phyloP scores from a whole-genome alignment of 495 filamentous ascomycete species.

The Aspergillus sparsus region DNA sequence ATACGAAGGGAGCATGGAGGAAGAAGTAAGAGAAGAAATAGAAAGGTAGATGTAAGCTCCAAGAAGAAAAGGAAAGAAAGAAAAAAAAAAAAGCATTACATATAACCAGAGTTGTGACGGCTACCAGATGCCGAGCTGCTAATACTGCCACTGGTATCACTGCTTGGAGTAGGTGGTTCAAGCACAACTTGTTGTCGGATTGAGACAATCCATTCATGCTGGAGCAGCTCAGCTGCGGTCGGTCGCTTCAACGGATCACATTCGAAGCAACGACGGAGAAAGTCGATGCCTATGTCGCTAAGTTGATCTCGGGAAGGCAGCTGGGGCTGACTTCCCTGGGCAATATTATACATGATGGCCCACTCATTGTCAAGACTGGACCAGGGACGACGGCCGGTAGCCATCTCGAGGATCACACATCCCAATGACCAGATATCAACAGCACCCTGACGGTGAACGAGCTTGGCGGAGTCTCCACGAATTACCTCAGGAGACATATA shows the following conservation, averaged over 20 bases:
- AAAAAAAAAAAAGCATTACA: slow-evolving; percentile 21
- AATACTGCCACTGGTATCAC: slow-evolving; percentile 36
- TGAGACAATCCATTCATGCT: slow-evolving; percentile 91
- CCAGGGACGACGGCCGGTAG: slow-evolving; percentile 92
- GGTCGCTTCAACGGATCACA: slow-evolving; percentile 77
- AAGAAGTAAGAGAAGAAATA: not conserved
- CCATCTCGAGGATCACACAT: slow-evolving; percentile 97
- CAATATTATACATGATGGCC: slow-evolving; percentile 99
- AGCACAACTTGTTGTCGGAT: slow-evolving; percentile 62
- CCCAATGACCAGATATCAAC: slow-evolving; percentile 97
- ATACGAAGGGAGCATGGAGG: not conserved
- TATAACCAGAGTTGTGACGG: slow-evolving; percentile 40
- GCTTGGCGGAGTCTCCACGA: slow-evolving; percentile 65
- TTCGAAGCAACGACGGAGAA: slow-evolving; percentile 83
- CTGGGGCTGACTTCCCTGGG: slow-evolving; percentile 88
- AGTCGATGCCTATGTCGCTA: slow-evolving; percentile 80
- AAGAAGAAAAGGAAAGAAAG: not conserved
- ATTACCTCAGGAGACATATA: slow-evolving; percentile 99
- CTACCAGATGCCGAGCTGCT: slow-evolving; percentile 33
- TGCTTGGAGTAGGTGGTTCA: slow-evolving; percentile 51
- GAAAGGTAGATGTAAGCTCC: not conserved
- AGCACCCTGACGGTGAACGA: slow-evolving; percentile 71
- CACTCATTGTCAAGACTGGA: slow-evolving; percentile 98
- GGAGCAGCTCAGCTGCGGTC: slow-evolving; percentile 84
- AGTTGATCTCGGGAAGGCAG: slow-evolving; percentile 82